Base-by-base conservation (phyloP, 2,329 filamentous ascomycete genomes). In the Aspergillus sp. region DNA sequence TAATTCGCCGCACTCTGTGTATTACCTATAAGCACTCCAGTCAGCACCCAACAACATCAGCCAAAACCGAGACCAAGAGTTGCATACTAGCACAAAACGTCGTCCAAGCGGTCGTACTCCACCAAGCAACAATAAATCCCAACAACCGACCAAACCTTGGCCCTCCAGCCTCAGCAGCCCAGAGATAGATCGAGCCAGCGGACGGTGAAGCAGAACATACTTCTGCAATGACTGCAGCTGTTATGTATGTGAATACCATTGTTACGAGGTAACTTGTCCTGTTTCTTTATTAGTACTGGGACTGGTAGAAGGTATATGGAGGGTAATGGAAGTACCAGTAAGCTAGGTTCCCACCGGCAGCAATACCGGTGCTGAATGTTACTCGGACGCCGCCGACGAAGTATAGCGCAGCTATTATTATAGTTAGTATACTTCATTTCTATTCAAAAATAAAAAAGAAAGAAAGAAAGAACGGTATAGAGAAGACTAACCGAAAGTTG, bases 41-140 rank as follows among this genome's bases (percentile, higher is more conserved):
- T 41, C 23, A 49, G 53, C 22, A 48, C 30, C 5, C 17, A 19
- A 19, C 25, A 38, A 39, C 37, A 30, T 10, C 17, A 39, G n/a
- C 10, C 9, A 22, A 4, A 10, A 10, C 17, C n/a, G 47, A n/a
- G 44, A 25, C 22, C 2, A 33, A 12, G 13, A 22, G 17, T 19
- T 25, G 45, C 65, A 49, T 59, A 69, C 75, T 78, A 2, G 75
- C 75, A 58, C 75, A 78, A 48, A 78, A 78, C 0, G 75, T 82
- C 2, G 79, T 82, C 79, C 79, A 82, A 1, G 80, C 79, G 0
- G 79, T 82, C 0, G 78, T 81, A 55, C 75, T 79, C 79, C 79
- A 82, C 79, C 79, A 82, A 0, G 79, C 79, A n/a, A 81, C 79
- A n/a, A 81, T 64, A 59, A 80, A 81, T 15, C 79, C 79, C 46